Percentiles rank a stretch among this genome's conserved stretches.
phyloP scores from a whole-genome alignment of 1,284 basidiomycete species.

The Gastroboletus turbinatus region DNA sequence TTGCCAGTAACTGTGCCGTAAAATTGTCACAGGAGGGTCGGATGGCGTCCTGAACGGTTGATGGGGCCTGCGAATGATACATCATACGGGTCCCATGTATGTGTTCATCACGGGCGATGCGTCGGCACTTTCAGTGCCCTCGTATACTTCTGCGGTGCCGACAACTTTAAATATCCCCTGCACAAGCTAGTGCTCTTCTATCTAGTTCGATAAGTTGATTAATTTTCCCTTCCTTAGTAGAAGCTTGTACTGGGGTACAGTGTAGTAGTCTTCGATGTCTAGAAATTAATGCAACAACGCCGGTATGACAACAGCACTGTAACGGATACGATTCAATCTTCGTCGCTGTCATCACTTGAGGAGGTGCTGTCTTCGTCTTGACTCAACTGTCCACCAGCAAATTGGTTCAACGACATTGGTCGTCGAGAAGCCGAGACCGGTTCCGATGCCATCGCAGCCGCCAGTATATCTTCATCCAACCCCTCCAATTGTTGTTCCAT shows the following conservation, averaged over 20 bases:
- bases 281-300: conserved; percentile 1
- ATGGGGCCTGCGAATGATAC: conserved; percentile 60
- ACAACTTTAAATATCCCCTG: conserved; percentile 5
- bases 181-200: conserved; percentile 17
- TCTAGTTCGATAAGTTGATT: conserved; percentile 4
- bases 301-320: conserved; percentile 1
- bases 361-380: conserved; percentile 59
- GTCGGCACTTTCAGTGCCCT: background rate
- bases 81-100: conserved; percentile 71
- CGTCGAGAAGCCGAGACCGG: conserved; percentile 30
- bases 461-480: conserved; percentile 40
- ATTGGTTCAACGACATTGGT: conserved; percentile 56
- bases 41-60: conserved; percentile 52
- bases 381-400: conserved; percentile 43
- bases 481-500: conserved; percentile 45
- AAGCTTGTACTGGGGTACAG: conserved; percentile 4
- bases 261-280: conserved; percentile 5
- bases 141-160: background rate
- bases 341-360: conserved; percentile 69
- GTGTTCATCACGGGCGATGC: conserved; percentile 30
- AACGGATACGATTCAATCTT: conserved; percentile 43
- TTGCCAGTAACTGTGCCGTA: too few species aligned
- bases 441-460: conserved; percentile 42
- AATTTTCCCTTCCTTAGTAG: conserved; percentile 2
- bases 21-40: too few species aligned